Evolutionary conservation across 2,329 filamentous ascomycete species (phyloP).

Genomic region (Trichoderma afroharzianum): DNA sequence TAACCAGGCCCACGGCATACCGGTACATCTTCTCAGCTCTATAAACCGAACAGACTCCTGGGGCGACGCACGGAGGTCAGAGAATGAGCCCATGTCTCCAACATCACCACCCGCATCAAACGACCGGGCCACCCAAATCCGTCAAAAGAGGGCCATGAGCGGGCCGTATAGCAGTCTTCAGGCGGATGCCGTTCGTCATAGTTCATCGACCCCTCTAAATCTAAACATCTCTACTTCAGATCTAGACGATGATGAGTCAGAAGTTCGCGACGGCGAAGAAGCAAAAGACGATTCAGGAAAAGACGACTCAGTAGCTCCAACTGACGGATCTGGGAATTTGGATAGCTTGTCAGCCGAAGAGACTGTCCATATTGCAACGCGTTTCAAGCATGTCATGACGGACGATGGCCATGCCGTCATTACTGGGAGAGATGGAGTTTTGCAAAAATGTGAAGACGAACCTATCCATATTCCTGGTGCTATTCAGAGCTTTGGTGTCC

Average conservation of each 20-base stretch:
- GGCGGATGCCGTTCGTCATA: conserved; percentile 40
- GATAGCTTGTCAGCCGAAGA: conserved; percentile 16
- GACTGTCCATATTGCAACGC: conserved; percentile 59
- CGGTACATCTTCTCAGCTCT: conserved; percentile 29
- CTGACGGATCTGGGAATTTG: neutral
- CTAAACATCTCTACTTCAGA: conserved; percentile 33
- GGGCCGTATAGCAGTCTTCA: conserved; percentile 45
- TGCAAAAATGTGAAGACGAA: conserved; percentile 85
- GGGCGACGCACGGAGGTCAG: conserved; percentile 26
- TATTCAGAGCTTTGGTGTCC: conserved; percentile 73
- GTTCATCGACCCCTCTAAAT: conserved; percentile 33
- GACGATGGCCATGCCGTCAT: conserved; percentile 79
- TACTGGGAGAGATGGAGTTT: conserved; percentile 68
- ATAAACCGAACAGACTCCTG: conserved; percentile 29
- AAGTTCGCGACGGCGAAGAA: neutral
- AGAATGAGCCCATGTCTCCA: conserved; percentile 26
- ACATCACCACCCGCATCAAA: conserved; percentile 20
- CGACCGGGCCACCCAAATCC: conserved; percentile 24
- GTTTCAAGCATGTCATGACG: conserved; percentile 75
- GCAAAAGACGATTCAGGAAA: neutral
- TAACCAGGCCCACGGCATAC: conserved; percentile 28
- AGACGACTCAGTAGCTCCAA: neutral
- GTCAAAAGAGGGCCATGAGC: conserved; percentile 34
- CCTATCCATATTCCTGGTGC: conserved; percentile 85
- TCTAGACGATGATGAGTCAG: conserved; percentile 31